Evolutionary conservation across 495 filamentous ascomycete genomes (phyloP).

Genomic region (Neurospora sp.): DNA sequence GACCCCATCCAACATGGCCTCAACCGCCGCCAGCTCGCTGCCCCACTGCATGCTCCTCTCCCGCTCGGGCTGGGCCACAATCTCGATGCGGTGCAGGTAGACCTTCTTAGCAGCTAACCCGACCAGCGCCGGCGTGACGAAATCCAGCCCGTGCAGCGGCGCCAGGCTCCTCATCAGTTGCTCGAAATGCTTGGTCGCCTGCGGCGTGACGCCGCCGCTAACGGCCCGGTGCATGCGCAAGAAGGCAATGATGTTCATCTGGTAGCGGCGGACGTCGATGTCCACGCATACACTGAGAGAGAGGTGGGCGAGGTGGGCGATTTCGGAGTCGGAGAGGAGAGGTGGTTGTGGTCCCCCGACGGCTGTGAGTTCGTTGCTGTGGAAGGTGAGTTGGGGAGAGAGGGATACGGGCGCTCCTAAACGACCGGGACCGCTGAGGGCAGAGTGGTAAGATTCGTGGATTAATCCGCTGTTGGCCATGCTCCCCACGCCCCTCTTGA

Average conservation of each 20-base stretch:
- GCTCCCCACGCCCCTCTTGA: conserved; percentile 10
- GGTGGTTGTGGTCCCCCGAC: neutral
- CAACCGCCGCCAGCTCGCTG: conserved; percentile 62
- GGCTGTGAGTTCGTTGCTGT: neutral
- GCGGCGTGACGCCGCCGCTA: conserved; percentile 62
- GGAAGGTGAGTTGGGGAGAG: neutral
- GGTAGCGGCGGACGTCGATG: conserved; percentile 65
- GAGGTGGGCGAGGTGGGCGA: conserved; percentile 26
- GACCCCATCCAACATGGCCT: conserved; percentile 53
- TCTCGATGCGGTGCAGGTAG: conserved; percentile 71
- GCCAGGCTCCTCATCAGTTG: conserved; percentile 62
- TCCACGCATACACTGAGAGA: conserved; percentile 20
- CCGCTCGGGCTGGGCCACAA: conserved; percentile 50
- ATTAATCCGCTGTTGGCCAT: neutral
- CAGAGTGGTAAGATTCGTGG: neutral
- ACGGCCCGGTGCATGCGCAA: conserved; percentile 79
- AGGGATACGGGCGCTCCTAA: neutral
- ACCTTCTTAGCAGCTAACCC: conserved; percentile 78
- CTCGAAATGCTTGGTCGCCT: conserved; percentile 67
- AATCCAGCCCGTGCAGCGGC: conserved; percentile 69
- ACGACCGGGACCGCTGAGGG: neutral
- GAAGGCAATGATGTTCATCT: conserved; percentile 76
- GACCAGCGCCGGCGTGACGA: conserved; percentile 75
- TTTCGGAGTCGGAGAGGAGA: conserved; percentile 24
- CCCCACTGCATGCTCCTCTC: conserved; percentile 93